Conservation (phyloP, 768 basidiomycete genomes). For the Pisolithus orientalis region DNA sequence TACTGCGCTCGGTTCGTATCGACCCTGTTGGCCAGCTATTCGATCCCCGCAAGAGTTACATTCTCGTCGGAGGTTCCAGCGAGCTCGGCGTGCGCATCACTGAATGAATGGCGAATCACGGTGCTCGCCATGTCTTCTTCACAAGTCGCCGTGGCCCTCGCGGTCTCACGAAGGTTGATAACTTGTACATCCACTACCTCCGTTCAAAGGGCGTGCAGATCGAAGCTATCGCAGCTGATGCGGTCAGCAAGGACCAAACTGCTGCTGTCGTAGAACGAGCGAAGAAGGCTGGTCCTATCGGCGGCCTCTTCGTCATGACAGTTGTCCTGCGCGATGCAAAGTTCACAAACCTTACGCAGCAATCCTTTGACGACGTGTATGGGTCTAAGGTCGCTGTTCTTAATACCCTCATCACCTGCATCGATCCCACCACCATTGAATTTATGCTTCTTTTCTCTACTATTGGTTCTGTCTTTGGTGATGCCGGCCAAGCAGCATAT, state of each 20-base stretch:
- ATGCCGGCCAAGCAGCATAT: constrained; percentile 20
- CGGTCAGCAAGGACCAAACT: constrained; percentile 17
- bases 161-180: constrained; percentile 17
- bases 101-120: constrained; percentile 28
- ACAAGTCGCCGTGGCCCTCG: constrained; percentile 20
- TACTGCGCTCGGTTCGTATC: constrained; percentile 8
- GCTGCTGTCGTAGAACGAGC: constrained; percentile 17
- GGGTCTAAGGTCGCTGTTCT: constrained; percentile 16
- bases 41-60: constrained; percentile 22
- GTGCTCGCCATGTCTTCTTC: constrained; percentile 27
- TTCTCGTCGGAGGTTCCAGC: constrained; percentile 19
- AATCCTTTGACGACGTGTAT: constrained; percentile 22
- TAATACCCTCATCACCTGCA: constrained; percentile 10
- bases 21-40: constrained; percentile 25
- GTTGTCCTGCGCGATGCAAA: constrained; percentile 29
- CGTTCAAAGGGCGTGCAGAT: constrained; percentile 18
- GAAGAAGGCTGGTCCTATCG: constrained; percentile 19
- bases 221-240: constrained; percentile 23
- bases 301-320: constrained; percentile 30
- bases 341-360: constrained; percentile 28
- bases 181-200: constrained; percentile 23
- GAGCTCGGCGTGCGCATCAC: constrained; percentile 23
- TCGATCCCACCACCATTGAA: constrained; percentile 18
- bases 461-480: constrained; percentile 28
- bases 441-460: constrained; percentile 31